phyloP scores from a whole-genome alignment of 352 stramenopile species.

The Globisporangium solare region DNA sequence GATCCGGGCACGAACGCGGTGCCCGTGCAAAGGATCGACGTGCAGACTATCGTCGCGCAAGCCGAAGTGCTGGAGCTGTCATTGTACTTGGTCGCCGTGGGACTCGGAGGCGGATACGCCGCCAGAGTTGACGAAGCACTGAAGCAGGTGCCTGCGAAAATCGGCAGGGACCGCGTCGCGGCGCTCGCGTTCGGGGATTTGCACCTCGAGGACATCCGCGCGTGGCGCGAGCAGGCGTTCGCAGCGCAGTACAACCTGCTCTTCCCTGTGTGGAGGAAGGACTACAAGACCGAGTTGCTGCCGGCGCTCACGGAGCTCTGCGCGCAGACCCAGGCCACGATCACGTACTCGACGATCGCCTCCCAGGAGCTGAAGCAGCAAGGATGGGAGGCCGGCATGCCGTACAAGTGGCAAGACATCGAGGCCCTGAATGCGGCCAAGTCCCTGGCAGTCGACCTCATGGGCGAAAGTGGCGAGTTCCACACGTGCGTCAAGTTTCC shows the following conservation, averaged over 20 bases:
- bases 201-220: conserved; percentile 80
- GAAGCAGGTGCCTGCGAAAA: conserved; percentile 20
- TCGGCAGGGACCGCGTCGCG: conserved; percentile 22
- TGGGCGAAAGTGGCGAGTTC: conserved; percentile 90
- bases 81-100: conserved; percentile 69
- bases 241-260: conserved; percentile 38
- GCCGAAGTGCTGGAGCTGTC: conserved; percentile 67
- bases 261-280: conserved; percentile 78
- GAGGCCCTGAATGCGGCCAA: conserved; percentile 21
- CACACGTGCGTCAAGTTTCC: conserved; percentile 83
- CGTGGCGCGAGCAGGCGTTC: conserved; percentile 77
- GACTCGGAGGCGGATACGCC: conserved; percentile 28
- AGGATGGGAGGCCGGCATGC: conserved; percentile 31
- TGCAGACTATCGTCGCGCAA: conserved; percentile 69
- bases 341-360: conserved; percentile 62
- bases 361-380: conserved; percentile 14
- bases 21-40: conserved; percentile 79
- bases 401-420: conserved; percentile 32
- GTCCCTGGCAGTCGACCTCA: conserved; percentile 46
- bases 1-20: conserved; percentile 68
- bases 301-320: conserved; percentile 52
- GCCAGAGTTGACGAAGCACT: conserved; percentile 26
- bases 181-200: conserved; percentile 84
- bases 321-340: conserved; percentile 28
- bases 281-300: conserved; percentile 58